Evolutionary conservation across 176 grass and related monocot species (phyloP).

Genomic region (Alloteropsis semialata): DNA sequence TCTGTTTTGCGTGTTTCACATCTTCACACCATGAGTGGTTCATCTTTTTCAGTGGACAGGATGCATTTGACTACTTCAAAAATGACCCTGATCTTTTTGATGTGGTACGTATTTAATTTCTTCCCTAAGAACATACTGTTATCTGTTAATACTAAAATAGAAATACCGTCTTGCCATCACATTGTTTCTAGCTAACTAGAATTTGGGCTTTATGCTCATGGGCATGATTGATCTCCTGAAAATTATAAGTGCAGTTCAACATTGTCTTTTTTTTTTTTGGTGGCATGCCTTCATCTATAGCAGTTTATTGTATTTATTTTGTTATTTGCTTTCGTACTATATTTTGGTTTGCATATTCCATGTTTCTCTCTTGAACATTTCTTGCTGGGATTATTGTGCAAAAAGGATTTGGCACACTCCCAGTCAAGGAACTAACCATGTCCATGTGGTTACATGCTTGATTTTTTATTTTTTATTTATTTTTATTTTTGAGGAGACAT

Average conservation of each 20-base stretch:
- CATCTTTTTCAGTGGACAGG: constrained; percentile 60
- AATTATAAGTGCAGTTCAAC: neutral
- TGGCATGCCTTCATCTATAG: neutral
- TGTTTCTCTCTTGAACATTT: neutral
- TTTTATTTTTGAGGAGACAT: no score
- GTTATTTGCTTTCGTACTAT: neutral
- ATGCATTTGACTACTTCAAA: constrained; percentile 91
- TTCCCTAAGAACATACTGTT: neutral
- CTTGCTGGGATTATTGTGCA: constrained; percentile 1
- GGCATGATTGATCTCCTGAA: neutral
- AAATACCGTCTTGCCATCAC: neutral
- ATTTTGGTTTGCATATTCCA: neutral
- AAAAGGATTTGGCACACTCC: neutral
- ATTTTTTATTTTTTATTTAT: no score
- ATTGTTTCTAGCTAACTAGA: neutral
- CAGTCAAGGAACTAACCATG: neutral
- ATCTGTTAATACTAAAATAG: constrained; percentile 18
- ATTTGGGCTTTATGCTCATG: neutral
- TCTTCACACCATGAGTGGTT: constrained; percentile 1
- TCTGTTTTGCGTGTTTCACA: neutral
- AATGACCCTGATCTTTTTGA: constrained; percentile 72
- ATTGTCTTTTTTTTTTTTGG: neutral
- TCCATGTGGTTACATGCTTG: neutral
- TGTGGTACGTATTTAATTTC: constrained; percentile 59
- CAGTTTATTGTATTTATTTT: neutral